Base-by-base conservation (phyloP, 768 basidiomycete genomes). In the Phanerodontia chrysosporium region DNA sequence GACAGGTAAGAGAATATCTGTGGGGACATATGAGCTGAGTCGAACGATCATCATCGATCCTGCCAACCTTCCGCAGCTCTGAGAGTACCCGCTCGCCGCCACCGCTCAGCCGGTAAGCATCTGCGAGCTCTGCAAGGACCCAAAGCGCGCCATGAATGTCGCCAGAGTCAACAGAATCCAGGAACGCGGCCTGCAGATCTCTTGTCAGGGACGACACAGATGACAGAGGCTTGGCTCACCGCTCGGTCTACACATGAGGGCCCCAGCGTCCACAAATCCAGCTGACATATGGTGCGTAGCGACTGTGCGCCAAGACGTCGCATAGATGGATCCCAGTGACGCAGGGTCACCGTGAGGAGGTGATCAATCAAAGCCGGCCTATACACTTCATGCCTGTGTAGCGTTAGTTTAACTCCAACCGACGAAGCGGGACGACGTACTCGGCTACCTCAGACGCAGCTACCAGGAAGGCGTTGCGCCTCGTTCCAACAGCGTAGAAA, bases 241-340 rank as follows among this genome's bases (percentile, higher is more conserved):
- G 82, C 78, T 72, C 79, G 80, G 18, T 65, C 62, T 22, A 75
- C 76, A 42, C 78, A 79, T 61, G 68, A 66, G 22, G 82, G 80
- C 0, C 83, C 86, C 12, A 91, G 73, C 18, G 52, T 70, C 14
- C 70, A 60, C 13, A 89, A 75, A 68, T 92, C 84, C 30, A 82
- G 69, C 51, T 82, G 74, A 65, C 88, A 89, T 53, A 97, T 81
- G 14, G 75, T 74, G 45, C 84, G 78, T 57, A 97, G 74, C 12
- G 95, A 89, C 65, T 86, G 80, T 8, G 94, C 84, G 24, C 86
- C 91, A 12, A 93, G 74, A 56, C 83, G 79, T 57, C 95, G 80
- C 83, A 98, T 89, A 25, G 80, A 71, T 3, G 80, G 70, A 67
- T 98, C 95, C 95, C 95, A 98, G 72, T 98, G 96, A 54, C 90